Base-by-base conservation (phyloP, 2,329 filamentous ascomycete genomes). In the Neopestalotiopsis clavispora region DNA sequence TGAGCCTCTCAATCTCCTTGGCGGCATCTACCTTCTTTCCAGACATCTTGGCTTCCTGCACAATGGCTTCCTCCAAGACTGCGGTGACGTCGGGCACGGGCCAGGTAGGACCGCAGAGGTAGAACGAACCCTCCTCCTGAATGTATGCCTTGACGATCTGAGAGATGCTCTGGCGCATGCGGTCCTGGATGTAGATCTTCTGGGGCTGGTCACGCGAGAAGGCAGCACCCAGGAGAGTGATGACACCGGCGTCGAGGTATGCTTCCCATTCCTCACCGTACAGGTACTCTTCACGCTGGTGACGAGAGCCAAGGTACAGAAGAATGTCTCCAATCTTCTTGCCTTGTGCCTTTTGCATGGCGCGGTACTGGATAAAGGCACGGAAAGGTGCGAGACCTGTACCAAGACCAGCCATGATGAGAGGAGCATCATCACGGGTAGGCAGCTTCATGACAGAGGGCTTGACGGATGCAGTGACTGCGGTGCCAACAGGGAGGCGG, bases 211-310 rank as follows among this genome's bases (percentile, higher is more conserved):
- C 96, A 79, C 96, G 92, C 69, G 94, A 97, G 87, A 99, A 99
- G 58, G 96, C 96, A 65, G 94, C 90, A 66, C 96, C 96, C 65
- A 99, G 89, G 57, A 97, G 88, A 0, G 96, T 99, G 79, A 99
- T 95, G 75, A 99, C 94, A 65, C 96, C 96, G 0, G 96, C 94
- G 70, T 95, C 95, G 78, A 96, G 90, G 83, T 99, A 99, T 0
- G 96, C 96, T 82, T 99, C 96, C 96, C 96, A 99, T 82, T 99
- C 96, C 82, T 99, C 96, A 71, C 96, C 96, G 78, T 98, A 99
- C 70, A 98, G 91, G 83, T 99, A 99, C 84, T 99, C 96, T 83
- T 99, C 96, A 73, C 95, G 94, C 85, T 98, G 94, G 87, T 98
- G 95, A 66, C 96, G 95, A 20, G 94, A 95, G 72, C 96, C 96